Conservation (phyloP, 148 eudicot species). For the Cornus florida region DNA sequence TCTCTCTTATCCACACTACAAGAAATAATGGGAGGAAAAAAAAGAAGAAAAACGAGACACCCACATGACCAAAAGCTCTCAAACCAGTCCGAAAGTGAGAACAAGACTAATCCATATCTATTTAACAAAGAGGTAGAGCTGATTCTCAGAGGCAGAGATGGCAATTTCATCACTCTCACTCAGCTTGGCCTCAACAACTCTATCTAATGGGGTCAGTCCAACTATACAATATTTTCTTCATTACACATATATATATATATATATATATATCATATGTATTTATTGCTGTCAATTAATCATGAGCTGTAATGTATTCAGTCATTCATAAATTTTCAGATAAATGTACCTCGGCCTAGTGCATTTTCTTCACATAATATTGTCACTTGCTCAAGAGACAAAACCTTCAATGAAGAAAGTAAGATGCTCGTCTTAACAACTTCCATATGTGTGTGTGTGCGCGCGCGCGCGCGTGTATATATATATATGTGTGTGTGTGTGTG, state of each 20-base stretch:
- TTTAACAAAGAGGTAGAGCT: neutral
- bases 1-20: neutral
- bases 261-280: neutral
- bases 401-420: slow-evolving; percentile 17
- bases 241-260: neutral
- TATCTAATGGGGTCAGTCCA: slow-evolving; percentile 36
- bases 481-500: neutral
- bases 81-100: neutral
- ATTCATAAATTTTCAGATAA: slow-evolving; percentile 6
- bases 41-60: neutral
- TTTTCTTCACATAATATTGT: slow-evolving; percentile 10
- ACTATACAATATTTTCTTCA: neutral
- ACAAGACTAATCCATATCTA: neutral
- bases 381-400: slow-evolving; percentile 12
- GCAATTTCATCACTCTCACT: slow-evolving; percentile 56
- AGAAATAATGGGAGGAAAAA: neutral
- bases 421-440: neutral
- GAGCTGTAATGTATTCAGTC: neutral
- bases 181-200: slow-evolving; percentile 38
- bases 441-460: neutral
- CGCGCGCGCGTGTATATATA: too few species aligned
- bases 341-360: slow-evolving; percentile 8
- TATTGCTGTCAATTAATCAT: neutral
- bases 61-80: neutral
- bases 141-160: slow-evolving; percentile 21